A percentile compares a stretch with the other conserved stretches of the same genome.
These are phyloP conservation scores for Rhododendron kiyosumense DNA, from an alignment of 148 eudicot species.

Conservation along the genomic window DNA sequence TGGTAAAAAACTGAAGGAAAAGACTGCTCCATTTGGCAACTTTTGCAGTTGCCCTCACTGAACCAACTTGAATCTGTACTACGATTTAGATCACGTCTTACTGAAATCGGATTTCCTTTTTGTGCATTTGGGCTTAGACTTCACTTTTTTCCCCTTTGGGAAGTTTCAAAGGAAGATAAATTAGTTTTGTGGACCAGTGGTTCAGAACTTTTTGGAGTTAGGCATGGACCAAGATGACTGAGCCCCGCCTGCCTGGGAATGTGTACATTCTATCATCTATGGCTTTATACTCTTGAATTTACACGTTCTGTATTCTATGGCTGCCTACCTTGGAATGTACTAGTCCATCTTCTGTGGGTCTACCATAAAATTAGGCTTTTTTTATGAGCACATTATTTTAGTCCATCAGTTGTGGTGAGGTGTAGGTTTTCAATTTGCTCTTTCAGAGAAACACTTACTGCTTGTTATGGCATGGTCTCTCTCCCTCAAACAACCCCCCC, in stretches of 20 bases:
- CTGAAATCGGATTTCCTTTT: background rate
- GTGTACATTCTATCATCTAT: background rate
- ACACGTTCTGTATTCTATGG: background rate
- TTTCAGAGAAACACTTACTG: background rate
- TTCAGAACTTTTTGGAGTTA: background rate
- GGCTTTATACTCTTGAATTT: background rate
- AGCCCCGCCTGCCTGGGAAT: background rate
- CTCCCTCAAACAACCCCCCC: background rate
- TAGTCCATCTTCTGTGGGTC: background rate
- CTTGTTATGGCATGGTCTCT: background rate
- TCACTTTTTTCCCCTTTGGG: background rate
- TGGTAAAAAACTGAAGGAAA: background rate
- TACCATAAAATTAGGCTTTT: background rate
- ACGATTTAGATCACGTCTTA: background rate
- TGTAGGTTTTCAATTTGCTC: background rate
- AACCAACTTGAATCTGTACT: background rate
- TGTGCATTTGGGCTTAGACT: background rate
- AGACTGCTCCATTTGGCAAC: background rate
- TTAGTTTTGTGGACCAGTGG: background rate
- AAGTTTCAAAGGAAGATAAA: background rate
- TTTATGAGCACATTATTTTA: background rate
- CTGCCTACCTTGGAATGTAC: background rate
- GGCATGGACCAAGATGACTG: background rate
- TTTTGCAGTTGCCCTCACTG: background rate
- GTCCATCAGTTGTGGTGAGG: background rate